phyloP scores from a whole-genome alignment of 768 basidiomycete species.

The Rhodotorula sphaerocarpa region DNA sequence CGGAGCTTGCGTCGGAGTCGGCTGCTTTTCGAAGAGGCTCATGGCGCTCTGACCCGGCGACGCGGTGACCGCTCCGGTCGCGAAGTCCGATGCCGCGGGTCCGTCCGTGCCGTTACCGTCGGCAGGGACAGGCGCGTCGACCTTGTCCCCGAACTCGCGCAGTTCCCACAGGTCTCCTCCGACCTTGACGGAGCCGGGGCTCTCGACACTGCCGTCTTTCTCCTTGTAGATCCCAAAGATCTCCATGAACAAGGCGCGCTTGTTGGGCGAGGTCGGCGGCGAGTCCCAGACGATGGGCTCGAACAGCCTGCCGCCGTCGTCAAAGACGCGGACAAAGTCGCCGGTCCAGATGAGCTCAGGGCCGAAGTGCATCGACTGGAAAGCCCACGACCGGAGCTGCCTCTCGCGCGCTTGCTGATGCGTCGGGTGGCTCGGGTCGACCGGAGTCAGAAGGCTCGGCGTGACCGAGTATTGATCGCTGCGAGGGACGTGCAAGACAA shows the following conservation, averaged over 20 bases:
- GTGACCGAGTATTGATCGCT: conserved; percentile 24
- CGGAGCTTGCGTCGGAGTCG: conserved; percentile 32
- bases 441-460: conserved; percentile 44
- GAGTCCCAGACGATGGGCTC: not conserved
- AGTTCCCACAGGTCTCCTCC: conserved; percentile 16
- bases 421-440: not conserved
- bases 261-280: not conserved
- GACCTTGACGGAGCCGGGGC: not conserved
- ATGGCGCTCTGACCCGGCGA: not conserved
- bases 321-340: conserved; percentile 41
- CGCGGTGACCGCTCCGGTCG: not conserved
- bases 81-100: not conserved
- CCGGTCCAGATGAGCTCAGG: conserved; percentile 27
- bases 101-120: not conserved
- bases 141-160: not conserved
- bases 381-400: conserved; percentile 5
- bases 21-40: conserved; percentile 8
- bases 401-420: conserved; percentile 20
- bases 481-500: not conserved
- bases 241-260: conserved; percentile 9
- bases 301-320: conserved; percentile 41
- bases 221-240: conserved; percentile 10
- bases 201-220: not conserved
- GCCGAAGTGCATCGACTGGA: conserved; percentile 23
- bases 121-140: not conserved